Conservation (phyloP, 73 alveolate genomes). For the Tetrahymena thermophila region DNA sequence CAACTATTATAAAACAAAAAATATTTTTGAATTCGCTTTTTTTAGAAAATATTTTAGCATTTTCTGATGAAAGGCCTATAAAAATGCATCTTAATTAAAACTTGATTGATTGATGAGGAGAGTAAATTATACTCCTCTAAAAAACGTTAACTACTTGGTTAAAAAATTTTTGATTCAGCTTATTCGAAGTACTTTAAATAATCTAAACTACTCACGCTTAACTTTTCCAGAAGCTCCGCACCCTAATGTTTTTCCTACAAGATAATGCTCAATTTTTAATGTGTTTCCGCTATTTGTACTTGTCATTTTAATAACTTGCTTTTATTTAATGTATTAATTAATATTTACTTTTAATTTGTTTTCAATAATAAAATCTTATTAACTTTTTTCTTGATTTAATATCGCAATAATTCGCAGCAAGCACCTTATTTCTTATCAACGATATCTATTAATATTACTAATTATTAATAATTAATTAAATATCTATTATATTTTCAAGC, state of each 20-base stretch:
- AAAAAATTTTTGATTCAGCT: neutral
- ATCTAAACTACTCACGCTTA: slow-evolving; percentile 33
- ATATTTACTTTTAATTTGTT: neutral
- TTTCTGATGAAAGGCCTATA: neutral
- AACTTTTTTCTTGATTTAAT: neutral
- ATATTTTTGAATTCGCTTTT: neutral
- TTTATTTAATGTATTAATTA: neutral
- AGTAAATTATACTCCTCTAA: neutral
- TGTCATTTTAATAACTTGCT: neutral
- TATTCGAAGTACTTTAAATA: neutral
- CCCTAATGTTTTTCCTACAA: slow-evolving; percentile 65
- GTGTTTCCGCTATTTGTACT: slow-evolving; percentile 4
- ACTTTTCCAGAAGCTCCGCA: slow-evolving; percentile 84
- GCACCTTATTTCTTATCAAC: neutral
- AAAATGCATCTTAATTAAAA: neutral
- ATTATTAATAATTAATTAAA: neutral
- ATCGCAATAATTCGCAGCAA: neutral
- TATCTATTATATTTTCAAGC: neutral
- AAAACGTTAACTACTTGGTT: neutral
- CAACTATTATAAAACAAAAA: slow-evolving; percentile 54
- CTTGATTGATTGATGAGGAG: neutral
- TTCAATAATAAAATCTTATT: neutral
- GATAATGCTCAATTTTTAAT: slow-evolving; percentile 47
- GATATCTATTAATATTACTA: neutral
- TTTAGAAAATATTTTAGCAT: neutral